phyloP scores from a whole-genome alignment of 768 basidiomycete species.

The Serendipita sp. region DNA sequence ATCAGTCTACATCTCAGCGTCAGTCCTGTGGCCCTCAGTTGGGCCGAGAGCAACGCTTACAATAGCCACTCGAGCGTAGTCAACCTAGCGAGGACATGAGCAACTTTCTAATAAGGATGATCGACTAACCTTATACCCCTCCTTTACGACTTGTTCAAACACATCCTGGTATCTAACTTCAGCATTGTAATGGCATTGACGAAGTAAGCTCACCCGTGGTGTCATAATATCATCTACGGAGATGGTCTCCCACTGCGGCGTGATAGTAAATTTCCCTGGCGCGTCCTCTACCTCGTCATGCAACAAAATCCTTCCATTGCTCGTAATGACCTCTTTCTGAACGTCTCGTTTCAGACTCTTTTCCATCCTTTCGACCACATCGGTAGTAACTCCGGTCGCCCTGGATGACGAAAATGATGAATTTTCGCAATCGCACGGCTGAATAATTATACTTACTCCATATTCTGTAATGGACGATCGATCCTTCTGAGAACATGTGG shows the following conservation, averaged over 20 bases:
- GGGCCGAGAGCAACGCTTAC: conserved; percentile 28
- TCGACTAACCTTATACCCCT: conserved; percentile 52
- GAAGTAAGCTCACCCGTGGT: conserved; percentile 27
- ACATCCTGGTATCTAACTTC: conserved; percentile 29
- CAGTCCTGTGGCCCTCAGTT: background rate
- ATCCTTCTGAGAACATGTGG: conserved; percentile 84
- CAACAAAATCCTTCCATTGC: conserved; percentile 61
- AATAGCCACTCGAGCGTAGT: conserved; percentile 80
- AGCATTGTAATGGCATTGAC: background rate
- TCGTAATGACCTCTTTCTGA: conserved; percentile 55
- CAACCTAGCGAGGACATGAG: conserved; percentile 32
- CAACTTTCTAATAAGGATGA: background rate
- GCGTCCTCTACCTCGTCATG: conserved; percentile 94
- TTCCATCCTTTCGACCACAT: conserved; percentile 86
- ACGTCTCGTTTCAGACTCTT: conserved; percentile 74
- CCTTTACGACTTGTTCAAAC: conserved; percentile 51
- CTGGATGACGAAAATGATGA: conserved; percentile 21
- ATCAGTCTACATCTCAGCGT: conserved; percentile 51
- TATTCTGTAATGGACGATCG: conserved; percentile 79
- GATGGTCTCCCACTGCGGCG: conserved; percentile 89
- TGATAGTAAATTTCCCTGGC: conserved; percentile 75
- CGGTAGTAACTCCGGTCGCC: conserved; percentile 84
- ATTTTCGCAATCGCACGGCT: background rate
- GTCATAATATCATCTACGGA: conserved; percentile 72
- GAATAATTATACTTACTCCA: conserved; percentile 47